Evolutionary conservation across 73 alveolate genomes (phyloP), one percentile per base, ranked within the genome.

Genomic region (Tetrahymena borealis): DNA sequence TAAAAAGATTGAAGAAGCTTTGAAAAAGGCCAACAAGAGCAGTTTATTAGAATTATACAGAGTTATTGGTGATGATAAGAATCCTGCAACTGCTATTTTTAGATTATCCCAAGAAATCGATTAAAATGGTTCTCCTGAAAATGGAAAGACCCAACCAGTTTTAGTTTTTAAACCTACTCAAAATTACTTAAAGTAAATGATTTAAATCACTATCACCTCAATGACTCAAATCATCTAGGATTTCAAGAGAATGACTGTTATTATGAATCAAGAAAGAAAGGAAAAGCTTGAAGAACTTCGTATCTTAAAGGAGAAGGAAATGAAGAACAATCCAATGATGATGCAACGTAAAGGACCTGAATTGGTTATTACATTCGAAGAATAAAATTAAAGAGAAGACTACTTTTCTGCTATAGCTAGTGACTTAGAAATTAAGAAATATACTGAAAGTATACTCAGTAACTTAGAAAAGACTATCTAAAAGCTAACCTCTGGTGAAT

Each of bases 21-120:
- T 97, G 60, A 98, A 98, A 92, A 95, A 98, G 93, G 97, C 99
- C 11, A 99, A 97, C 36, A 98, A 98, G 95, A 97, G 97, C 90
- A 92, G 98, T 24, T 91, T 97, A 33, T 94, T 95, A 93, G 99
- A 96, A 91, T 90, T 97, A 37, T 90, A 96, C 33, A 97, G 97
- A 95, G 98, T 95, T 36, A 96, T 97, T 39, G 95, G 95, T 11
- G 99, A 96, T 91, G 91, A 91, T 39, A 94, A 94, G 90, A 92
- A 94, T 28, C 97, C 93, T 15, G 94, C 95, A 15, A 91, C 91
- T 28, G 96, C 97, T 18, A 94, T 93, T 8, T 94, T 94, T 33
- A 85, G 90, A 91, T 79, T 94, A 38, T 91, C 93, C 33, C 96
- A 92, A 13, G 95, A 94, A 85, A 60, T 94, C 6, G 97, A 94